Base-by-base conservation (phyloP, 495 filamentous ascomycete genomes). In the Achaetomiella virescens region DNA sequence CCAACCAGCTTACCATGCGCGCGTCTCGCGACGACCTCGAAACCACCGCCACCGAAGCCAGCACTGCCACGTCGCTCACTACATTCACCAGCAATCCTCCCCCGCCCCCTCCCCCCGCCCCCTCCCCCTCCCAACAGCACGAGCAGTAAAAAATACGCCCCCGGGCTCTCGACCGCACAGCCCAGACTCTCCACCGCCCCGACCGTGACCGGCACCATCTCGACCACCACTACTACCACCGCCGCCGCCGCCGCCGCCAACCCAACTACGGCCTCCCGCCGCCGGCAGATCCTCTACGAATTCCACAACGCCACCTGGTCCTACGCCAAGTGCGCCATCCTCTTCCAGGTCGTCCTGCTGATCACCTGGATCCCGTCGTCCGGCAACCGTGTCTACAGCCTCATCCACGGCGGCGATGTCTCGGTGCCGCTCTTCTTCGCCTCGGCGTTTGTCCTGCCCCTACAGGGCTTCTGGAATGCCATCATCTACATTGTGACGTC, bases 401-500 rank as follows among this genome's bases (percentile, higher is more conserved):
- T 91, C 17, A 73, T 83, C 6, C 70, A 85, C 61, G 72, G 75
- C 0, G 72, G 81, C 25, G 46, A 76, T 1, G 69, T 79, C 6
- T 76, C 73, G 24, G 81, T 84, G 47, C 72, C 73, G 21, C 78
- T 95, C 24, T 84, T 88, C 60, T 86, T 84, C 53, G 78, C 83
- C 43, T 82, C 84, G 24, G 82, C 86, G 1, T 78, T 90, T 44
- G 89, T 95, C 0, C 76, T 95, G 20, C 90, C 90, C 0, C 74
- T 91, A 0, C 90, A 95, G 63, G 90, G 90, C 2, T 91, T 93
- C 62, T 92, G 89, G 86, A 96, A 95, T 61, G 81, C 82, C 18
- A 65, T 89, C 49, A 89, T 96, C 52, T 96, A 95, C 70, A 67
- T 83, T 12, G 82, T 81, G 18, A 89, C 88, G 3, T 81, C 74